Percentiles rank a stretch among this genome's conserved stretches.
Evolutionary conservation across 352 stramenopile genomes (phyloP).

Genomic region (Pythium monospermum): DNA sequence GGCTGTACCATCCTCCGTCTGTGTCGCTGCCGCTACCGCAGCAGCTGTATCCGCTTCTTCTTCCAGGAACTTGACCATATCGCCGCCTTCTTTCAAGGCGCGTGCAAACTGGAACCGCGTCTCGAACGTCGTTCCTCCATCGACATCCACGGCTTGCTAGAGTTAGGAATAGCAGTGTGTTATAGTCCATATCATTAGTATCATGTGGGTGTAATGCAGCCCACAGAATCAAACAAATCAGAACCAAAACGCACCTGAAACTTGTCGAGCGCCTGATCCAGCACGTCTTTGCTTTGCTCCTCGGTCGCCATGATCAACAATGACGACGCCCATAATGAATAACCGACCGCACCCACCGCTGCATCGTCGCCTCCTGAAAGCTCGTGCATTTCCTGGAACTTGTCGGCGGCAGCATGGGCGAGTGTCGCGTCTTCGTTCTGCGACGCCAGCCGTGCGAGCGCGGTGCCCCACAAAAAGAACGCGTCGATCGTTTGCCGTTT

Average conservation of each 20-base stretch:
- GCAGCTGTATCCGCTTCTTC: conserved; percentile 2
- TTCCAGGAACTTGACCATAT: conserved; percentile 57
- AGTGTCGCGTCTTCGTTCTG: conserved; percentile 74
- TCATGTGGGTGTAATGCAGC: too few relatives aligned
- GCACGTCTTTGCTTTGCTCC: conserved; percentile 43
- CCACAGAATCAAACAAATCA: too few relatives aligned
- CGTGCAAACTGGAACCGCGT: conserved; percentile 76
- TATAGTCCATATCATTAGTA: too few relatives aligned
- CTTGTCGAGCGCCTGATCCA: conserved; percentile 56
- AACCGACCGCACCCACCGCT: conserved; percentile 67
- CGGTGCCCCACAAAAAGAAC: conserved; percentile 78
- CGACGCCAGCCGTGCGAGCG: conserved; percentile 61
- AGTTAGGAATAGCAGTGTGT: too few relatives aligned
- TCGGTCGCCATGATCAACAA: conserved; percentile 74
- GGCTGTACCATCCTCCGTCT: conserved; percentile 6
- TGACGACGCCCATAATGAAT: conserved; percentile 74
- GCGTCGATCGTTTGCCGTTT: conserved; percentile 59
- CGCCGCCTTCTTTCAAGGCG: conserved; percentile 64
- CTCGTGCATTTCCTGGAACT: conserved; percentile 74
- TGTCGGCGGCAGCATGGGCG: conserved; percentile 66
- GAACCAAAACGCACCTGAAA: conserved; percentile 42
- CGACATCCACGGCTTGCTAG: conserved; percentile 67
- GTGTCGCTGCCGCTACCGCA: not conserved
- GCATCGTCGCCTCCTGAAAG: conserved; percentile 43
- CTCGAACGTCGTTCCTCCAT: conserved; percentile 79